Base-by-base conservation (phyloP, 1,139 yeast species). In the Hyphopichia wangnamkhiaoensis region DNA sequence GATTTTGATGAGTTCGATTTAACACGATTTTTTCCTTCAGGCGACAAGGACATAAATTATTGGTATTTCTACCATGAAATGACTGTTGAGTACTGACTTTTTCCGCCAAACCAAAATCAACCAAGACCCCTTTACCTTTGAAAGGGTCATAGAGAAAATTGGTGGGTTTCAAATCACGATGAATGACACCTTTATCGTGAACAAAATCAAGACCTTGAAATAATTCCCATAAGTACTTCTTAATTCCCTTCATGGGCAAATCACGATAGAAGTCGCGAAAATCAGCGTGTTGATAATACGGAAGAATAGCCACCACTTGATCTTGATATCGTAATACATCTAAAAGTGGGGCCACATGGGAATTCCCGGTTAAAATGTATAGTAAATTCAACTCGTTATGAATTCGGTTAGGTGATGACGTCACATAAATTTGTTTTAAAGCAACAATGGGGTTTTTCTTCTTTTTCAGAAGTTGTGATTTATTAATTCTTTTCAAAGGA, bases 71-170 rank as follows among this genome's bases (percentile, higher is more conserved):
- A 3, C 43, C 33, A n/a, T 37, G 31, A 18, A 37, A 33, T 15
- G 30, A 25, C 15, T 43, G 45, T 28, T 34, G 34, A 6, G 49
- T 36, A 30, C 49, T 48, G 27, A 58, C 54, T 42, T 61, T 63
- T 59, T 90, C 97, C 1, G 97, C 97, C 40, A 90, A 70, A 1
- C 98, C 98, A 68, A 90, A 90, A 65, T 90, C 98, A 5, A 90
- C 96, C 38, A 90, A 67, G 0, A 88, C 94, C 2, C 98, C 98
- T 37, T 78, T 74, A 19, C 89, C 82, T 37, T 79, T 76, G 49
- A 77, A 76, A 2, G 89, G 85, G 58, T 90, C 87, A 62, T 84
- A 90, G 28, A 90, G 61, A 58, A 90, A 91, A 60, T 90, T 90
- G 3, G 94, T 86, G 1, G 96, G 96, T 58, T 90, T 90, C 52